Percentiles rank a stretch among this genome's conserved stretches.
Evolutionary conservation across 2,329 filamentous ascomycete species (phyloP).

Genomic region (Grosmannia huntii): DNA sequence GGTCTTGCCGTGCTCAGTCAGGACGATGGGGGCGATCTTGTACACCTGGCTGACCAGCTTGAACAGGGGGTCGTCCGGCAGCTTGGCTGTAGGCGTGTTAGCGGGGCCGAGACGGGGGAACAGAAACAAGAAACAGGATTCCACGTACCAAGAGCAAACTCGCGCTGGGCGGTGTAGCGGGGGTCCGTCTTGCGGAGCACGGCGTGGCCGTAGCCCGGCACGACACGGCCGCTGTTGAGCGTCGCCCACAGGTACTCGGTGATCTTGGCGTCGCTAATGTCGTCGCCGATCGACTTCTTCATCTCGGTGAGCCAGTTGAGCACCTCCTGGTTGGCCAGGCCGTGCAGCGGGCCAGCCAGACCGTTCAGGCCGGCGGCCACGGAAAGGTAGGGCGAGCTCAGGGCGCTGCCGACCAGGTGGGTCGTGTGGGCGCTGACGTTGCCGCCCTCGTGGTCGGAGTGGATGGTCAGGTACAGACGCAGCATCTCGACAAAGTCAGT

Average conservation of each 20-base stretch:
- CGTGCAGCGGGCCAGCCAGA: constrained; percentile 95
- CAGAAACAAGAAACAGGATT: neutral
- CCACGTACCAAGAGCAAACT: constrained; percentile 61
- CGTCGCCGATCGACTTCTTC: constrained; percentile 89
- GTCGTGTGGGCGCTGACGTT: constrained; percentile 98
- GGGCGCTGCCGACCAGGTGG: constrained; percentile 89
- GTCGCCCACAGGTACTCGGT: constrained; percentile 98
- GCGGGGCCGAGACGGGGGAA: neutral
- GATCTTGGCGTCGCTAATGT: constrained; percentile 92
- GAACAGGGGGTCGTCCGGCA: constrained; percentile 98
- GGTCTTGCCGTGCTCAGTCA: constrained; percentile 99
- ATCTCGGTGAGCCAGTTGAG: constrained; percentile 98
- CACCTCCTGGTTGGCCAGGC: constrained; percentile 98
- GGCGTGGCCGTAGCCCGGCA: constrained; percentile 96
- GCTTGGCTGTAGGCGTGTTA: constrained; percentile 42
- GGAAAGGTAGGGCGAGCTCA: constrained; percentile 96
- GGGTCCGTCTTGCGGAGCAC: constrained; percentile 99
- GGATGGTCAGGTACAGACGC: constrained; percentile 98
- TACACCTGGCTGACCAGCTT: constrained; percentile 99
- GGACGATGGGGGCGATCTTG: constrained; percentile 96
- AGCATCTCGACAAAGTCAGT: constrained; percentile 95
- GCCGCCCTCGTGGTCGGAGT: constrained; percentile 99
- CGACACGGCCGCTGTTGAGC: constrained; percentile 87
- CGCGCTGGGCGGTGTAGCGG: constrained; percentile 95
- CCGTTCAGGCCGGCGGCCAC: constrained; percentile 94